Base-by-base conservation (phyloP, 2,329 filamentous ascomycete genomes). In the Calonectria naviculata region DNA sequence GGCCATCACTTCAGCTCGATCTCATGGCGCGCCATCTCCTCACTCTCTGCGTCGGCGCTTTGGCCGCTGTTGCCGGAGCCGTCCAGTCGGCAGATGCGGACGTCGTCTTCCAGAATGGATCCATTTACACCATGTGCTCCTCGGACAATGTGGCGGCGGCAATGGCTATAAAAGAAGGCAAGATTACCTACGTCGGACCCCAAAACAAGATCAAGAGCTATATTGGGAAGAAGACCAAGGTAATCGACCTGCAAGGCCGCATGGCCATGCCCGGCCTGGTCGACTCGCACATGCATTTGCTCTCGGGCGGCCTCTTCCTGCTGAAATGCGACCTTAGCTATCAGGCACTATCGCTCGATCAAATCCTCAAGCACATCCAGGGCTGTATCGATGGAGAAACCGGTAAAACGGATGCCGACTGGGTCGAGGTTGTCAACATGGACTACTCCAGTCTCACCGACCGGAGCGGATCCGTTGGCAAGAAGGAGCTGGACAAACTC, bases 261-360 rank as follows among this genome's bases (percentile, higher is more conserved):
- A 79, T 80, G 78, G 77, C 75, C n/a, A 80, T 80, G 78, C 78
- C 78, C 5, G 78, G 78, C 8, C 71, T 80, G 44, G 69, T 80
- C 13, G 78, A 80, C 15, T 77, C 78, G 1, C 78, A 80, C 56
- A 80, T 80, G 76, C 78, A 80, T 38, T 38, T 78, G 21, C 26
- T 78, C 0, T 74, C 74, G 0, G 78, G 78, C 6, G 78, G 78
- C 3, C 65, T 71, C 5, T 74, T 65, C 54, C 73, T 80, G 6
- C 64, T 79, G 13, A 79, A 79, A 44, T 80, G 78, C 67, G 72
- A 77, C 46, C 66, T 80, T 12, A 79, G 73, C 68, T 80, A 80
- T n/a, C 77, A 80, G 67, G 49, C 78, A 0, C 66, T 80, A 12
- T 21, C 68, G 1, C 65, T 80, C 1, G 56, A 71, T 0, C 58